Base-by-base conservation (phyloP, 495 filamentous ascomycete genomes). In the Lasiosphaeria miniovina region DNA sequence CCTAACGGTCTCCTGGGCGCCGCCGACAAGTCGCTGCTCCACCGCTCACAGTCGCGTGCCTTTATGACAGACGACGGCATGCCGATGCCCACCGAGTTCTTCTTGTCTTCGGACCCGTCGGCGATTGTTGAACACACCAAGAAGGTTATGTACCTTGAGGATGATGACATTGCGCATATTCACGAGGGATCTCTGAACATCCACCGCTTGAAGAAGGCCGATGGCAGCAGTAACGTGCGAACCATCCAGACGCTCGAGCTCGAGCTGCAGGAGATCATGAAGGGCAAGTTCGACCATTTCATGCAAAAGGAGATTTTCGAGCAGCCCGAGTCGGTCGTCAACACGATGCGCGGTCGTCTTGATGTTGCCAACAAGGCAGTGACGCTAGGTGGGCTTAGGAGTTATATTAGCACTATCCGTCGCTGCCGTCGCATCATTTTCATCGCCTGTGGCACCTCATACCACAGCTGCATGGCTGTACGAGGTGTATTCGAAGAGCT, bases 291-390 rank as follows among this genome's bases (percentile, higher is more conserved):
- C 76, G 94, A 98, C 72, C 94, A 98, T 77, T 98, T 97, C 82
- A 98, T 98, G 94, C 95, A 98, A 73, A 98, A 98, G 82, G 94
- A 98, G 74, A 98, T 98, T 69, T 98, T 98, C 75, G 94, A 98
- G 80, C 94, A 98, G 78, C 94, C 94, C 59, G 94, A 98, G 78
- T 98, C 94, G 5, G 91, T 98, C 59, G 87, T 98, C 77, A 98
- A 98, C 82, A 97, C 95, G 48, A 98, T 98, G 94, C 89, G 94
- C 85, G 94, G 94, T 74, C 95, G 94, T 75, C 79, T 98, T 63
- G 95, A 98, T 72, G 83, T 89, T 54, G 88, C 83, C 58, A 93
- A 97, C 79, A 94, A 95, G 83, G 86, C 83, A 54, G 93, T 98
- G 52, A 98, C 93, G 4, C 86, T 98, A 38, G 94, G 94, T 80